phyloP scores from a whole-genome alignment of 805 yeast species.

The Kluyveromyces aestuarii region DNA sequence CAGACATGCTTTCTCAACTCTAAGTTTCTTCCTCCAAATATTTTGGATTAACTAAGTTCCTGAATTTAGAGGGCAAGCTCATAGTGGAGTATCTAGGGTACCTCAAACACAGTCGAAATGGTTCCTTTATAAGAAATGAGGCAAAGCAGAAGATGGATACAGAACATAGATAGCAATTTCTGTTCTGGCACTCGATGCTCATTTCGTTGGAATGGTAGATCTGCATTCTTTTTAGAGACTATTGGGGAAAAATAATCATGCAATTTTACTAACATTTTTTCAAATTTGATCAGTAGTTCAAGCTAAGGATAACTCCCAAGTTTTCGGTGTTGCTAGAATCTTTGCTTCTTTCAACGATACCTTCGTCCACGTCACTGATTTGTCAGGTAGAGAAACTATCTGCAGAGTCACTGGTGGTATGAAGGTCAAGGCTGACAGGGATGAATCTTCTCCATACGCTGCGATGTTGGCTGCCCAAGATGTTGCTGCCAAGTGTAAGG shows the following conservation, averaged over 20 bases:
- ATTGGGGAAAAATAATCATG: constrained; percentile 3
- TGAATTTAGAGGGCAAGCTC: no score
- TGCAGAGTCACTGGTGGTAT: constrained; percentile 99
- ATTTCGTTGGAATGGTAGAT: not conserved
- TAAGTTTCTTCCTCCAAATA: no score
- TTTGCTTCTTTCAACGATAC: constrained; percentile 99
- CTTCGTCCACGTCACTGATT: constrained; percentile 98
- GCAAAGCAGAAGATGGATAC: not conserved
- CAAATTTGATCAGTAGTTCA: constrained; percentile 37
- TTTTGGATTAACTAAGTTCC: no score
- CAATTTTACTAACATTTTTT: constrained; percentile 10
- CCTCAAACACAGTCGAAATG: no score
- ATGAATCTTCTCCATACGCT: constrained; percentile 99
- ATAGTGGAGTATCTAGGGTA: no score
- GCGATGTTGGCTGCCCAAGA: constrained; percentile 99
- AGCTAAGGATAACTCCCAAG: constrained; percentile 96
- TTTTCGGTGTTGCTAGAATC: constrained; percentile 99
- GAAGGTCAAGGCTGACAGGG: constrained; percentile 99
- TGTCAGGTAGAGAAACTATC: constrained; percentile 99
- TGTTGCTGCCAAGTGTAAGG: constrained; percentile 97
- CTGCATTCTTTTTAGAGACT: constrained; percentile 9
- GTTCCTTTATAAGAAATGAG: not conserved
- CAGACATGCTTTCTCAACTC: no score
- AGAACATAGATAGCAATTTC: not conserved
- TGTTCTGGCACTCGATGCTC: not conserved